A percentile compares a stretch with the other conserved stretches of the same genome.
Evolutionary conservation across 129 eudicot species (phyloP).

Genomic region (Scalesia atractyloides): DNA sequence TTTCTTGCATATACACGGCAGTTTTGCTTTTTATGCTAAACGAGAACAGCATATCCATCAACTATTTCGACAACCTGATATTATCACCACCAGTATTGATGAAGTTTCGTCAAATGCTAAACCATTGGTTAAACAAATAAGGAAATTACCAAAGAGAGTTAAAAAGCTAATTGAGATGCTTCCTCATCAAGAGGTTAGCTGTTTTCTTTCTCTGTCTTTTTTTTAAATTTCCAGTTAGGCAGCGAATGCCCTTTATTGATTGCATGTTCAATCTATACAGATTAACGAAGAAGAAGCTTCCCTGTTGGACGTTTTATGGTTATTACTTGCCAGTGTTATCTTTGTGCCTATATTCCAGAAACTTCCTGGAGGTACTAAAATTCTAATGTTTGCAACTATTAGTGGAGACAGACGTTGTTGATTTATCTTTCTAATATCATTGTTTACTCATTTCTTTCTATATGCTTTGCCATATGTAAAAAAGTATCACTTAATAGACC

Average conservation of each 20-base stretch:
- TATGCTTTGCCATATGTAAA: neutral
- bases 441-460: too few species aligned
- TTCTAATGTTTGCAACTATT: neutral
- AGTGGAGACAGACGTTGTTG: neutral
- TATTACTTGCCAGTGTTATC: conserved; percentile 95
- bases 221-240: too few species aligned
- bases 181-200: conserved; percentile 95
- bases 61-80: conserved; percentile 68
- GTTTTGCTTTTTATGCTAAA: conserved; percentile 71
- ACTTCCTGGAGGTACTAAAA: conserved; percentile 87
- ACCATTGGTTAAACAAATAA: conserved; percentile 72
- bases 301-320: conserved; percentile 85
- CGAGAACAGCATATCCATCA: conserved; percentile 48
- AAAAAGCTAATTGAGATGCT: conserved; percentile 73
- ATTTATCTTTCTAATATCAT: conserved; percentile 17
- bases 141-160: conserved; percentile 62
- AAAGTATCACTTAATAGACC: too few species aligned
- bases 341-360: conserved; percentile 97
- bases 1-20: conserved; percentile 40
- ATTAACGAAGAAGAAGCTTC: conserved; percentile 98
- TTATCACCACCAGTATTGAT: conserved; percentile 67
- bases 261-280: conserved; percentile 40
- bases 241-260: conserved; percentile 1
- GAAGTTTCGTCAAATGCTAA: conserved; percentile 73
- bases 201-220: neutral